These are phyloP conservation scores for Cystobasidium onofrii DNA, from an alignment of 768 basidiomycete genomes.

Conservation along the genomic window DNA sequence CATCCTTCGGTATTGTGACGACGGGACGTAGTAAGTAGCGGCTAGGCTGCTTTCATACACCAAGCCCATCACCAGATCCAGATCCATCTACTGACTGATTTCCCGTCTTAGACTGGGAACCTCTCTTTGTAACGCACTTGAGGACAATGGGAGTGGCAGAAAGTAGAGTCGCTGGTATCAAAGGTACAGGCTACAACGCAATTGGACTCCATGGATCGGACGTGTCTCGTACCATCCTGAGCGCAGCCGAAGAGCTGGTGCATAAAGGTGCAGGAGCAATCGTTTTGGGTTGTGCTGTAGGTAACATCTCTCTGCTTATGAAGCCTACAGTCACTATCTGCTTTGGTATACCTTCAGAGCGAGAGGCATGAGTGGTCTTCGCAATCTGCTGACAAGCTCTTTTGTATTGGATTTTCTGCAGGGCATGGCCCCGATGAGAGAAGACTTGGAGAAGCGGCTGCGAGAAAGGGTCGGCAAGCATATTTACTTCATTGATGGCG, in stretches of 20 bases:
- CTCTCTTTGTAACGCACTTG: not conserved
- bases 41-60: no score
- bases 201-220: not conserved
- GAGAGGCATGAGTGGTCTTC: no score
- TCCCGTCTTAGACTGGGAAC: not conserved
- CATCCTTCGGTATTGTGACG: not conserved
- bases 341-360: no score
- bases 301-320: not conserved
- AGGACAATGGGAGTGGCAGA: not conserved
- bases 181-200: not conserved
- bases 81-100: not conserved
- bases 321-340: no score
- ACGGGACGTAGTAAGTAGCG: not conserved
- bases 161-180: not conserved
- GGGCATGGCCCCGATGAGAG: constrained; percentile 1
- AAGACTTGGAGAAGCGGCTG: not conserved
- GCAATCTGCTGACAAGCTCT: not conserved
- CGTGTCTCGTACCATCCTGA: not conserved
- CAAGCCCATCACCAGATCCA: no score
- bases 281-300: not conserved
- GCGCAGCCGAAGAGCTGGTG: not conserved
- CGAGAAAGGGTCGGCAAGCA: not conserved
- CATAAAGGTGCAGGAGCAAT: not conserved
- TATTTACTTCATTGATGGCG: not conserved
- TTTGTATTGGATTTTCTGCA: not conserved